phyloP scores from a whole-genome alignment of 805 yeast species.

The Lipomyces starkeyi region DNA sequence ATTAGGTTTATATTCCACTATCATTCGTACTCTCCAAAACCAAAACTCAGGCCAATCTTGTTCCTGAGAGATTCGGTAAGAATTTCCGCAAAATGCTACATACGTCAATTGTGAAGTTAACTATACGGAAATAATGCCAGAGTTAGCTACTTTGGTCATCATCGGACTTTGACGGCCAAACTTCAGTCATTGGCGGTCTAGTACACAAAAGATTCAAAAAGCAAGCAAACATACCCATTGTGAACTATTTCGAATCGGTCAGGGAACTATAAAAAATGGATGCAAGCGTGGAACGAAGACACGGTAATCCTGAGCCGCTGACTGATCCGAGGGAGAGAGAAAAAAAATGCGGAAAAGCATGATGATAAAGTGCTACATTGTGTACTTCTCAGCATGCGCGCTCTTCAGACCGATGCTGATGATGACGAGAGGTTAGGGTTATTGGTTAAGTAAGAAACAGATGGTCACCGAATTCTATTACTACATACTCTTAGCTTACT shows the following conservation, averaged over 20 bases:
- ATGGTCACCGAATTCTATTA: neutral
- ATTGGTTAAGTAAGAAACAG: too few species aligned
- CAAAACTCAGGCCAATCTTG: neutral
- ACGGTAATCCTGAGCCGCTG: constrained; percentile 32
- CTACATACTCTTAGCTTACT: neutral
- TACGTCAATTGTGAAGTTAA: constrained; percentile 40
- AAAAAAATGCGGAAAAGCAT: constrained; percentile 31
- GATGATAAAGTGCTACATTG: constrained; percentile 14
- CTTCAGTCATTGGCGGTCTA: neutral
- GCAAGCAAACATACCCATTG: constrained; percentile 43
- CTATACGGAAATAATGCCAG: constrained; percentile 12
- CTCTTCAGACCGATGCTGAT: neutral
- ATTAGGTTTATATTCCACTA: constrained; percentile 10
- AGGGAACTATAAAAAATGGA: constrained; percentile 13
- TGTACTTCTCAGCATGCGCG: neutral
- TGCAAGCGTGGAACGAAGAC: constrained; percentile 17
- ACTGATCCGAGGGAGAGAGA: constrained; percentile 25
- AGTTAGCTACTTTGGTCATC: constrained; percentile 10
- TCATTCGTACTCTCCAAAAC: constrained; percentile 2
- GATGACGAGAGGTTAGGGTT: neutral
- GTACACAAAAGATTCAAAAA: neutral
- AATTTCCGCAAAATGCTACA: constrained; percentile 8
- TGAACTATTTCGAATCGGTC: constrained; percentile 36
- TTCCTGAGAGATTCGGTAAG: neutral
- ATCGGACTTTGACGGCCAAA: neutral